phyloP scores from a whole-genome alignment of 225 moss, liverwort and hornwort genomes.

The Bryoerythrophyllum caledonicum region DNA sequence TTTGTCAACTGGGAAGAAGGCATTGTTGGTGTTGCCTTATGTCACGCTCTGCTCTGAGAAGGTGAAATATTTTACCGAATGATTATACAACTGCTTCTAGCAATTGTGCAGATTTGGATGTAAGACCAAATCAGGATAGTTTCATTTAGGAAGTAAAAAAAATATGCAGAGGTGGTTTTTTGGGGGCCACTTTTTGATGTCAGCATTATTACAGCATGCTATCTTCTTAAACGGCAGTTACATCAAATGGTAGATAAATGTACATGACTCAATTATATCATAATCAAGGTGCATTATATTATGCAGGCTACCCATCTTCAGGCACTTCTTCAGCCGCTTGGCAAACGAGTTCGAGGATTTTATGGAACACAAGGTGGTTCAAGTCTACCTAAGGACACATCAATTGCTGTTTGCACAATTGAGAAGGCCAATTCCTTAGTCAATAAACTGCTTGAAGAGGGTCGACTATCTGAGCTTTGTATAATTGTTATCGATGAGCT shows the following conservation, averaged over 20 bases:
- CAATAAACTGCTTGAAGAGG: conserved; percentile 94
- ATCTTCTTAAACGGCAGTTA: conserved; percentile 3
- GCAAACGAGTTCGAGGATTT: conserved; percentile 87
- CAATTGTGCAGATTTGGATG: conserved; percentile 23
- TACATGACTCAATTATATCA: conserved; percentile 5
- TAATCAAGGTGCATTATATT: conserved; percentile 29
- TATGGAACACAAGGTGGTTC: conserved; percentile 90
- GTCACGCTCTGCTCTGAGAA: conserved; percentile 95
- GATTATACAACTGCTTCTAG: conserved; percentile 9
- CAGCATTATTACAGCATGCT: not conserved
- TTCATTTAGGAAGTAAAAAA: conserved; percentile 12
- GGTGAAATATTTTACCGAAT: conserved; percentile 40
- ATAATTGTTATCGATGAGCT: conserved; percentile 93
- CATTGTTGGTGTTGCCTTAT: conserved; percentile 91
- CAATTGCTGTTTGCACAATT: conserved; percentile 96
- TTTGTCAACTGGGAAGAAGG: conserved; percentile 83
- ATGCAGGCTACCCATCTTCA: conserved; percentile 94
- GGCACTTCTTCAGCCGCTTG: conserved; percentile 79
- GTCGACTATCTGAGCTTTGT: conserved; percentile 78
- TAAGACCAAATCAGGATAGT: conserved; percentile 1
- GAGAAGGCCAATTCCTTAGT: conserved; percentile 94
- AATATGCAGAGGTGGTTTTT: conserved; percentile 8
- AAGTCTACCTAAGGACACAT: conserved; percentile 68
- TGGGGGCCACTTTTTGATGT: conserved; percentile 7
- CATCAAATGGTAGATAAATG: conserved; percentile 6